phyloP scores from a whole-genome alignment of 352 stramenopile species.

The Phytophthora gonapodyides region DNA sequence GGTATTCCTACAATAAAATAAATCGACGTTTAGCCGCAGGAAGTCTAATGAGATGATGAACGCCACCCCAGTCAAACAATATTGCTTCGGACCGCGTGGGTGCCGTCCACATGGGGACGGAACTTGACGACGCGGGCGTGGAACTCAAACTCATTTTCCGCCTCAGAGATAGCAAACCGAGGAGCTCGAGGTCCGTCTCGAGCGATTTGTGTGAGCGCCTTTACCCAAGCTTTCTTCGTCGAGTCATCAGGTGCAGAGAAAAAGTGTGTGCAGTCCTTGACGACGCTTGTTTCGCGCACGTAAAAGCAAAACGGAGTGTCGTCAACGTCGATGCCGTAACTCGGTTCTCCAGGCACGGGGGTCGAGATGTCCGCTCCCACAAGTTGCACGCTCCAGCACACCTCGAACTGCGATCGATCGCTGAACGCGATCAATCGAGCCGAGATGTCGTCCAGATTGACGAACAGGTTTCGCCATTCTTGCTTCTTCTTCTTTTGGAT shows the following conservation, averaged over 20 bases:
- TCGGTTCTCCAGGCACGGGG: constrained; percentile 57
- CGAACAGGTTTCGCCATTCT: constrained; percentile 52
- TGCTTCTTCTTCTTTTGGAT: constrained; percentile 34
- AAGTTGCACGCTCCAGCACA: constrained; percentile 57
- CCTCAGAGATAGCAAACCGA: constrained; percentile 38
- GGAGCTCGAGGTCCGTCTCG: constrained; percentile 49
- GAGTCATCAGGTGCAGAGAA: constrained; percentile 45
- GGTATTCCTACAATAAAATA: constrained; percentile 51
- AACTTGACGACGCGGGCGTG: constrained; percentile 47
- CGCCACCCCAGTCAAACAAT: background rate
- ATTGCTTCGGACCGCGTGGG: constrained; percentile 46
- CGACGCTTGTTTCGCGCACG: constrained; percentile 44
- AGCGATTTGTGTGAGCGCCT: constrained; percentile 43
- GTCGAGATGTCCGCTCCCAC: constrained; percentile 59
- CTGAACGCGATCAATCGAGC: constrained; percentile 62
- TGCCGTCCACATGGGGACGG: constrained; percentile 45
- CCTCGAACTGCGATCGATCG: constrained; percentile 48
- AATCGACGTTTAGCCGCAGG: background rate
- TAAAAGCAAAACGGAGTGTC: constrained; percentile 67
- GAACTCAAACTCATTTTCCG: constrained; percentile 51
- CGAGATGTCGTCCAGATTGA: constrained; percentile 73
- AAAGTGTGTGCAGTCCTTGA: constrained; percentile 43
- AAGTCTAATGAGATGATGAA: background rate
- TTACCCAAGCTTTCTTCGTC: constrained; percentile 65
- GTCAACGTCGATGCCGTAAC: constrained; percentile 50